Conservation (phyloP, 192 early-diverging fungal species). For the Chytriomyces hyalinus region DNA sequence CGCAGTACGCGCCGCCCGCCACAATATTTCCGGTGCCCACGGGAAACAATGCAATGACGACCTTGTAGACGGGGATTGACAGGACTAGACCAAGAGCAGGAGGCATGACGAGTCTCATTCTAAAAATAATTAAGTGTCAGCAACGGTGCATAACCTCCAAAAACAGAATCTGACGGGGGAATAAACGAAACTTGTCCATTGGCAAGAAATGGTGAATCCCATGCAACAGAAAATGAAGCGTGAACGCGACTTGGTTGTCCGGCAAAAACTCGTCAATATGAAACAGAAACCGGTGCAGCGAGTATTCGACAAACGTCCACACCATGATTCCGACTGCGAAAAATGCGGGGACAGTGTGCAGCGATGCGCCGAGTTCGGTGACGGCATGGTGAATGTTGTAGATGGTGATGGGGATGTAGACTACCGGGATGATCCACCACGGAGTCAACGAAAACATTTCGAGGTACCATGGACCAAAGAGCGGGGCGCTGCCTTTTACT, state of each 20-base stretch:
- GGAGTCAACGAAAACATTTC: conserved; percentile 89
- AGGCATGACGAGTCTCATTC: conserved; percentile 95
- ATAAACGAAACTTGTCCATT: conserved; percentile 78
- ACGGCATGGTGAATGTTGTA: conserved; percentile 52
- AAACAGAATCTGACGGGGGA: background rate
- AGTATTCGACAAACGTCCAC: conserved; percentile 91
- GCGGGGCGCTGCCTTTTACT: conserved; percentile 72
- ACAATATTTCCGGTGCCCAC: conserved; percentile 68
- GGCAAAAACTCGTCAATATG: conserved; percentile 89
- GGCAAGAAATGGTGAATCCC: conserved; percentile 97
- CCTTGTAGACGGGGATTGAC: conserved; percentile 63
- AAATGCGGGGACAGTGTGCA: conserved; percentile 36
- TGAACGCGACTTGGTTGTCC: conserved; percentile 76
- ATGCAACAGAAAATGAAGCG: conserved; percentile 87
- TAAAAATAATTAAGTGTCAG: conserved; percentile 35
- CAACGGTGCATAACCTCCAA: background rate
- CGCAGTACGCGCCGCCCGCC: conserved; percentile 73
- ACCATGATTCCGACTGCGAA: conserved; percentile 73
- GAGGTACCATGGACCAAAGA: conserved; percentile 77
- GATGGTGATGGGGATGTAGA: conserved; percentile 82
- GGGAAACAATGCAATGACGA: conserved; percentile 66
- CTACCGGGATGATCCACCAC: conserved; percentile 86
- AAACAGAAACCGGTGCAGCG: conserved; percentile 91
- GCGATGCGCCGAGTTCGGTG: background rate
- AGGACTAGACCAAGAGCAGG: conserved; percentile 79